Conservation (phyloP, 306 rosid genomes). For the Vicia villosa region DNA sequence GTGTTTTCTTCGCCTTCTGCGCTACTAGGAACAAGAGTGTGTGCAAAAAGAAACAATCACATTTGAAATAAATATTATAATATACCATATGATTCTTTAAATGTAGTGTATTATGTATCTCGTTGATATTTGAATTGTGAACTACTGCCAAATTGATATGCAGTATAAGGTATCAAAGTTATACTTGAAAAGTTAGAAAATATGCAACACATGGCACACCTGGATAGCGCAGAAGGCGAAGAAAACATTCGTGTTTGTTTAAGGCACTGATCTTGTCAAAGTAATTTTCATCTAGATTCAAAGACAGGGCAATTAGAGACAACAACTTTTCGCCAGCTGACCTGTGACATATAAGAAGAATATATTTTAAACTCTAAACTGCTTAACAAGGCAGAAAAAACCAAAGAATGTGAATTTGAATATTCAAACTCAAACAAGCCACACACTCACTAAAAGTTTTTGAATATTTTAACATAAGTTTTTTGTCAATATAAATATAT, state of each 20-base stretch:
- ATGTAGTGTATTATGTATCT: not conserved
- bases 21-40: too few relatives aligned
- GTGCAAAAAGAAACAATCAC: too few relatives aligned
- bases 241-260: slow-evolving; percentile 48
- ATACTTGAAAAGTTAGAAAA: too few relatives aligned
- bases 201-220: slow-evolving; percentile 39
- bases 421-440: too few relatives aligned
- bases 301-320: slow-evolving; percentile 67
- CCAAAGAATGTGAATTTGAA: not conserved
- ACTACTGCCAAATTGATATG: not conserved
- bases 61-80: not conserved
- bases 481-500: too few relatives aligned
- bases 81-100: too few relatives aligned
- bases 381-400: slow-evolving; percentile 2
- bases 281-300: slow-evolving; percentile 64
- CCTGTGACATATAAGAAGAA: slow-evolving; percentile 40
- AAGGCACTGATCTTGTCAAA: slow-evolving; percentile 65
- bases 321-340: slow-evolving; percentile 56
- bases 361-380: slow-evolving; percentile 7
- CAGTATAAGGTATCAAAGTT: too few relatives aligned
- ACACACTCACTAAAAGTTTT: too few relatives aligned
- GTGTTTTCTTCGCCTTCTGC: too few relatives aligned
- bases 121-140: not conserved
- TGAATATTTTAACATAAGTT: too few relatives aligned
- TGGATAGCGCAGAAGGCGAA: slow-evolving; percentile 87